Base-by-base conservation (phyloP, 1,284 basidiomycete species). In the Mycosarcoma maydis region DNA sequence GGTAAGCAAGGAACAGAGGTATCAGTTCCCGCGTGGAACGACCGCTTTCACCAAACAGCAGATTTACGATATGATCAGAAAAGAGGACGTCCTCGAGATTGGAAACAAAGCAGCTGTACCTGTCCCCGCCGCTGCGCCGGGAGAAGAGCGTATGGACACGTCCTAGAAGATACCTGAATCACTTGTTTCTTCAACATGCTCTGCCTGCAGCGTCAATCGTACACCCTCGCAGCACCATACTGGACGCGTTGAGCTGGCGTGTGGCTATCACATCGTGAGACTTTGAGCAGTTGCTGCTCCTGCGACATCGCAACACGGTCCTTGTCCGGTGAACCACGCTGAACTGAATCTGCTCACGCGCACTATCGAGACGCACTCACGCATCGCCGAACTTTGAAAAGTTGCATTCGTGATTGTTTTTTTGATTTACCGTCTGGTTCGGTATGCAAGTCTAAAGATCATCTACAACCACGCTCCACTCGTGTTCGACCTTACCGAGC, bases 401-500 rank as follows among this genome's bases (percentile, higher is more conserved):
- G n/a, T 16, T 30, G 9, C 33, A 34, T 34, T 34, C n/a, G n/a
- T n/a, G n/a, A n/a, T n/a, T n/a, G n/a, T n/a, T n/a, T n/a, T n/a
- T n/a, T n/a, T n/a, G n/a, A n/a, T n/a, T n/a, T n/a, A 14, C 37
- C 7, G 1, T 33, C 16, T 8, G 5, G 14, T 11, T 27, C 32
- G 11, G 33, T 11, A 22, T 17, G 22, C 32, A 16, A 6, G 6
- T 29, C 48, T 51, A 66, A 6, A 66, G 5, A 24, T 72, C 64
- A 5, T 72, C 58, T 32, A 72, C 59, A n/a, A 67, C 47, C 20
- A 87, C 85, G 33, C 84, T 84, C 95, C 95, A 98, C 14, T 90
- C 88, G 80, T 90, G 90, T 50, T 88, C 85, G 55, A 94, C 90
- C 77, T 85, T 84, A 6, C 96, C 95, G 57, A 89, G 90, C 85